Evolutionary conservation across 805 yeast species (phyloP).

Genomic region (Metschnikowia cerradonensis): DNA sequence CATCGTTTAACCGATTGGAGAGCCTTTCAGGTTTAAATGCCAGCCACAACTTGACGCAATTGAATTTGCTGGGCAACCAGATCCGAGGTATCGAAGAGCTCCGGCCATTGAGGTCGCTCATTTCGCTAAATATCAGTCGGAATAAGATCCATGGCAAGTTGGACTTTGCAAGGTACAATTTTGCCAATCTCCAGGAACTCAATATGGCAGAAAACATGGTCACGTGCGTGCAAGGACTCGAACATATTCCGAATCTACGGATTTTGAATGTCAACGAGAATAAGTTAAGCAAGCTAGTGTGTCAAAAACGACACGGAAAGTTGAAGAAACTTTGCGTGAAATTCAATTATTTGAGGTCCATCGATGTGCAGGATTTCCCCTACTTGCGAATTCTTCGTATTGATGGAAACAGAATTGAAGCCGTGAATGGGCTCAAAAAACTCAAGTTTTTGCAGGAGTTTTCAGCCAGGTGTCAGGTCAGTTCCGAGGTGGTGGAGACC

Average conservation of each 20-base stretch:
- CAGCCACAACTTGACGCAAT: slow-evolving; percentile 41
- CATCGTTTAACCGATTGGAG: slow-evolving; percentile 34
- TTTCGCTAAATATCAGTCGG: slow-evolving; percentile 36
- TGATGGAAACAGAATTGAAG: slow-evolving; percentile 39
- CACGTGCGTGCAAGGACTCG: slow-evolving; percentile 30
- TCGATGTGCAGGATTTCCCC: slow-evolving; percentile 34
- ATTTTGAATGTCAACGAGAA: slow-evolving; percentile 43
- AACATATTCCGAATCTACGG: slow-evolving; percentile 31
- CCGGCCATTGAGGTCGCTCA: slow-evolving; percentile 35
- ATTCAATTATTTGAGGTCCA: slow-evolving; percentile 29
- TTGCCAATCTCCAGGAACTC: slow-evolving; percentile 42
- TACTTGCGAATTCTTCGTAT: slow-evolving; percentile 40
- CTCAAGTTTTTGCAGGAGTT: slow-evolving; percentile 39
- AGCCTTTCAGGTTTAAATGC: slow-evolving; percentile 33
- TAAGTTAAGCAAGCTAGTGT: slow-evolving; percentile 20
- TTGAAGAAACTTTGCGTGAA: slow-evolving; percentile 38
- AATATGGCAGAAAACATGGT: slow-evolving; percentile 42
- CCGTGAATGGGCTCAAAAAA: slow-evolving; percentile 23
- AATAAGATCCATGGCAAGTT: slow-evolving; percentile 39
- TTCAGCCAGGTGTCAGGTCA: slow-evolving; percentile 36
- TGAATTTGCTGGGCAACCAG: slow-evolving; percentile 36
- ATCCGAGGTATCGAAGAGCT: slow-evolving; percentile 36
- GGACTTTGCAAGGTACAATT: slow-evolving; percentile 30
- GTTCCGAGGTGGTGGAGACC: slow-evolving; percentile 17
- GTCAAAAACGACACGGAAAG: slow-evolving; percentile 22